Evolutionary conservation across 257 asterid genomes (phyloP).

Genomic region (Solanum dulcamara): DNA sequence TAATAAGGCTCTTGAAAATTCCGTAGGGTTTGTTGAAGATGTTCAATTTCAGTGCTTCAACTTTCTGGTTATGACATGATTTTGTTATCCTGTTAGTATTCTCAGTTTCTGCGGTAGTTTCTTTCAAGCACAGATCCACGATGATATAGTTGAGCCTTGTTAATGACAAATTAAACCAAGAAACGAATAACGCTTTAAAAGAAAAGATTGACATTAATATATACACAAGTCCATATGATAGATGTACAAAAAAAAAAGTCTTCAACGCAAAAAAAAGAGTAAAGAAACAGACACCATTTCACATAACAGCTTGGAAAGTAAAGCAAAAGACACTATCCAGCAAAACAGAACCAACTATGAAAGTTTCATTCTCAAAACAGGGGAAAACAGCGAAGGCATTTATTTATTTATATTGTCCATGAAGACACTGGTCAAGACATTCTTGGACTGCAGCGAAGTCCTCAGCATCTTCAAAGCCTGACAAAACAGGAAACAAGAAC

Average conservation of each 20-base stretch:
- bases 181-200: not conserved
- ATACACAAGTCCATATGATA: not conserved
- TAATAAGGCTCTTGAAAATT: not conserved
- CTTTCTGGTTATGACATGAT: not conserved
- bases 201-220: not conserved
- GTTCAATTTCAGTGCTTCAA: not conserved
- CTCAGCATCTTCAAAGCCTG: conserved; percentile 2
- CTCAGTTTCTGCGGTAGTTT: not conserved
- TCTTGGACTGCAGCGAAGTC: not conserved
- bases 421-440: not conserved
- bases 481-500: not conserved
- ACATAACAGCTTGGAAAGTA: not conserved
- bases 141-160: not conserved
- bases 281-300: not conserved
- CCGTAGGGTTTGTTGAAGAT: not conserved
- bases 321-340: not conserved
- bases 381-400: not conserved
- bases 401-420: not conserved
- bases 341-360: not conserved
- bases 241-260: not conserved
- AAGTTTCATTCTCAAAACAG: not conserved
- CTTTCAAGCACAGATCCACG: not conserved
- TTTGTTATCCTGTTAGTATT: not conserved
- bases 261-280: not conserved
- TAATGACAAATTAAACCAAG: not conserved